Conservation (phyloP, 2,329 filamentous ascomycete genomes). For the Trichoderma polysporum region DNA sequence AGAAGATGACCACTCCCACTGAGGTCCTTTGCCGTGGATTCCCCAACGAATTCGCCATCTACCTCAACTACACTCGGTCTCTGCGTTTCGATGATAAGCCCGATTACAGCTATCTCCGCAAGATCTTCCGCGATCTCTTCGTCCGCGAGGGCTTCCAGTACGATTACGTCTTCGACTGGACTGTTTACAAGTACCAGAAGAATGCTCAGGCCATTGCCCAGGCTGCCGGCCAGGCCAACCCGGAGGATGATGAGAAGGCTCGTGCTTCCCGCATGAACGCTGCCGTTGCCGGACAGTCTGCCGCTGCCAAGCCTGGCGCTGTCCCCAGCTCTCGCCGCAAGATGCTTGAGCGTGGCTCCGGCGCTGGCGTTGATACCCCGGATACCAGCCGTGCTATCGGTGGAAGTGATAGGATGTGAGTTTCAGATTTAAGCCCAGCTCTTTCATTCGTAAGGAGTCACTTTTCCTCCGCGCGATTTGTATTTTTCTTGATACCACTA, state of each 20-base stretch:
- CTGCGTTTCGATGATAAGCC: slow-evolving; percentile 99
- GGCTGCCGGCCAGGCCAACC: slow-evolving; percentile 65
- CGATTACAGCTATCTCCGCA: slow-evolving; percentile 98
- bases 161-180: slow-evolving; percentile 99
- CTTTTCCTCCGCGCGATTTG: slow-evolving; percentile 78
- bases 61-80: slow-evolving; percentile 97
- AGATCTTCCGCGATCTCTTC: slow-evolving; percentile 99
- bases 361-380: slow-evolving; percentile 62
- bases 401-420: slow-evolving; percentile 95
- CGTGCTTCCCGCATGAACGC: slow-evolving; percentile 66
- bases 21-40: slow-evolving; percentile 98
- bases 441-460: slow-evolving; percentile 85
- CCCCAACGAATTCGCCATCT: slow-evolving; percentile 99
- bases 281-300: slow-evolving; percentile 63
- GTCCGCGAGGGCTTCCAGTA: slow-evolving; percentile 99
- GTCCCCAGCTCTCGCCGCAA: slow-evolving; percentile 79
- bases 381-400: slow-evolving; percentile 74
- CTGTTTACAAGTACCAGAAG: slow-evolving; percentile 99
- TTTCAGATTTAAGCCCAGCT: slow-evolving; percentile 54
- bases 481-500: slow-evolving; percentile 68
- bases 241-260: slow-evolving; percentile 75
- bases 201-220: slow-evolving; percentile 93
- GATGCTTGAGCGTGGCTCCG: slow-evolving; percentile 69
- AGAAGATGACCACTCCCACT: slow-evolving; percentile 99
- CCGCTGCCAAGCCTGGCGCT: slow-evolving; percentile 68